phyloP scores from a whole-genome alignment of 345 rosid species.

The Melaleuca quinquenervia region DNA sequence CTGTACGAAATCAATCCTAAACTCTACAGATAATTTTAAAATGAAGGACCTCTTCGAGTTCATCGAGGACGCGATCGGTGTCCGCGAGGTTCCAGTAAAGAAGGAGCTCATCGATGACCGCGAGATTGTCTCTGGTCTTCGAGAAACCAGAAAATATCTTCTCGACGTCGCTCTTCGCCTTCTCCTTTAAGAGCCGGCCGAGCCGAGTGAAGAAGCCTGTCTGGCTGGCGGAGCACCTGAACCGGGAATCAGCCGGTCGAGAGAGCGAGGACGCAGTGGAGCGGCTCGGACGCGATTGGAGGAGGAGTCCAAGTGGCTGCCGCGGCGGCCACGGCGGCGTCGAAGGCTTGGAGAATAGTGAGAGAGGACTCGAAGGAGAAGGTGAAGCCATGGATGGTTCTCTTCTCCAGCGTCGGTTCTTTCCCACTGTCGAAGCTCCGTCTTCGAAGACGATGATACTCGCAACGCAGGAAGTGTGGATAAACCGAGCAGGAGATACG shows the following conservation, averaged over 20 bases:
- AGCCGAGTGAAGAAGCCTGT: conserved; percentile 86
- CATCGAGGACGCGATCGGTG: conserved; percentile 88
- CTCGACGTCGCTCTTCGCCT: conserved; percentile 88
- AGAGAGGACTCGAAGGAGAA: conserved; percentile 33
- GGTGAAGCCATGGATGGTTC: conserved; percentile 7
- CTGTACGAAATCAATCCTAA: not conserved
- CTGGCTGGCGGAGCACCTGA: conserved; percentile 60
- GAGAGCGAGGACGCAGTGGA: conserved; percentile 4
- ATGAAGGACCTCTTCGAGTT: conserved; percentile 69
- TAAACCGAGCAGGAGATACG: not conserved
- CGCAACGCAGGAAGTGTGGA: not conserved
- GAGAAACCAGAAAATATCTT: conserved; percentile 89
- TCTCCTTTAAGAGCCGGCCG: conserved; percentile 83
- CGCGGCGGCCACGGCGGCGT: not conserved
- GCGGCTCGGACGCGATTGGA: not conserved
- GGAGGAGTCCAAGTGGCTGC: conserved; percentile 2
- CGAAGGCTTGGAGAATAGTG: conserved; percentile 28
- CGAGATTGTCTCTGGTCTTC: conserved; percentile 84
- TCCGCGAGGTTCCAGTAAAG: conserved; percentile 94
- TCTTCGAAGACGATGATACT: not conserved
- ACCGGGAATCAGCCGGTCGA: conserved; percentile 9
- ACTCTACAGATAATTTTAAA: not conserved
- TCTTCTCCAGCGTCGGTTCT: not conserved
- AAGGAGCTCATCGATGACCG: conserved; percentile 84
- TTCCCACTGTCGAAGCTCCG: not conserved